Evolutionary conservation across 2,329 filamentous ascomycete genomes (phyloP), one percentile per base, ranked within the genome.

Genomic region (Diaporthe longicolla): DNA sequence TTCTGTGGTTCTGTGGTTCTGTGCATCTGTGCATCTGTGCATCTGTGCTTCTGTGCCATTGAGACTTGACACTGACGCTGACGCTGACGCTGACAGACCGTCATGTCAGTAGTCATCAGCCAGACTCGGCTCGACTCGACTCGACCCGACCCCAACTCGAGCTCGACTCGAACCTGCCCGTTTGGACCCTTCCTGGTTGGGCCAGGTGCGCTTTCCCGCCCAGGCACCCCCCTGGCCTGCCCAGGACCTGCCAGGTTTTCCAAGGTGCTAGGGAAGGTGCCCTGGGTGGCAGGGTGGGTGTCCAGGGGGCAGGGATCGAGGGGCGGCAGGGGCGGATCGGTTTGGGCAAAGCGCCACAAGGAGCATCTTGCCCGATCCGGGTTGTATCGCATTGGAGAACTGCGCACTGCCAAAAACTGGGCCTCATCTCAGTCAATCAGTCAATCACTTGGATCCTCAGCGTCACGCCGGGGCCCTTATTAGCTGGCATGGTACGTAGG

Each of bases 231-330:
- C 61, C 61, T 66, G 43, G 29, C 45, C 11, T 10, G 13, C 26
- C 61, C 48, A 68, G 52, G 63, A 52, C 48, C 48, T 68, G 63
- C 63, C 63, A 68, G 63, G 63, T 68, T 68, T 68, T 52, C 48
- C 48, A 68, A 24, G 26, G 26, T 48, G 40, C 40, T n/a, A 29
- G 43, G 59, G 61, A 37, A 37, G 61, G 10, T 37, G 37, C 37
- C 37, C 26, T 66, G 61, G 29, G 43, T 37, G 45, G 37, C 10
- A 43, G 40, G 40, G 40, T 43, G 40, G 40, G 40, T 43, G 15
- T 5, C 32, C 48, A 68, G 63, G 63, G 63, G 48, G n/a, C 45
- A 50, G 63, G 63, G 29, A 11, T 37, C 32, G 32, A 54, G 48
- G 59, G n/a, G n/a, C n/a, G n/a, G 45, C 35, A 66, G 29, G 58